phyloP scores from a whole-genome alignment of 257 asterid genomes.

The Nicotiana undulata region DNA sequence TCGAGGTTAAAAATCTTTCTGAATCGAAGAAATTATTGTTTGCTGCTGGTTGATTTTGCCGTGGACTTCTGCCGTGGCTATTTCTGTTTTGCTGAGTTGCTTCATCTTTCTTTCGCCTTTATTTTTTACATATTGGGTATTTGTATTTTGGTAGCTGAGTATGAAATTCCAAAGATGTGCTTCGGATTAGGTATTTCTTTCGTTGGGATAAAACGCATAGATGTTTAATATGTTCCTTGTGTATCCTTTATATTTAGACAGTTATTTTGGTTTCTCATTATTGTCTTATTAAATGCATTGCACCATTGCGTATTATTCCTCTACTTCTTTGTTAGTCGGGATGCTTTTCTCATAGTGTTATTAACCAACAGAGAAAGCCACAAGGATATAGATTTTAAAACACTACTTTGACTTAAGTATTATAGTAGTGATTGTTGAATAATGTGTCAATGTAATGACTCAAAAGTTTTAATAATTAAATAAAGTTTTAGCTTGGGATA shows the following conservation, averaged over 20 bases:
- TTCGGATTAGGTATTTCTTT: neutral
- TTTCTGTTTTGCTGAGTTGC: too few relatives aligned
- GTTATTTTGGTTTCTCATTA: neutral
- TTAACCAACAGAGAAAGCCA: too few relatives aligned
- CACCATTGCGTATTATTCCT: neutral
- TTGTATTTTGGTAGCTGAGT: neutral
- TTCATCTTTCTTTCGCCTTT: too few relatives aligned
- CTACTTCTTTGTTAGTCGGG: too few relatives aligned
- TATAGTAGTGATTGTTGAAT: neutral
- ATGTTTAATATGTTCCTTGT: neutral
- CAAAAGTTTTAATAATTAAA: too few relatives aligned
- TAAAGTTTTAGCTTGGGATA: neutral
- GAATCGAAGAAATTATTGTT: too few relatives aligned
- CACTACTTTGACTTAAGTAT: neutral
- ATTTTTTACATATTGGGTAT: too few relatives aligned
- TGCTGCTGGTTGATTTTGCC: too few relatives aligned
- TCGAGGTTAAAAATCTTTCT: too few relatives aligned
- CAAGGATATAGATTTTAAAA: too few relatives aligned
- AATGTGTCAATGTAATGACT: neutral
- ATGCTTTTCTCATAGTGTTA: too few relatives aligned
- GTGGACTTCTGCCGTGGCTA: too few relatives aligned
- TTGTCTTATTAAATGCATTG: neutral
- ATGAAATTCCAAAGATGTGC: neutral
- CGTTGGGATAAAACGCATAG: neutral
- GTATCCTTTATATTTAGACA: neutral